Evolutionary conservation across 192 early-diverging fungal genomes (phyloP), one percentile per base, ranked within the genome.

Genomic region (Spizellomyces punctatus): DNA sequence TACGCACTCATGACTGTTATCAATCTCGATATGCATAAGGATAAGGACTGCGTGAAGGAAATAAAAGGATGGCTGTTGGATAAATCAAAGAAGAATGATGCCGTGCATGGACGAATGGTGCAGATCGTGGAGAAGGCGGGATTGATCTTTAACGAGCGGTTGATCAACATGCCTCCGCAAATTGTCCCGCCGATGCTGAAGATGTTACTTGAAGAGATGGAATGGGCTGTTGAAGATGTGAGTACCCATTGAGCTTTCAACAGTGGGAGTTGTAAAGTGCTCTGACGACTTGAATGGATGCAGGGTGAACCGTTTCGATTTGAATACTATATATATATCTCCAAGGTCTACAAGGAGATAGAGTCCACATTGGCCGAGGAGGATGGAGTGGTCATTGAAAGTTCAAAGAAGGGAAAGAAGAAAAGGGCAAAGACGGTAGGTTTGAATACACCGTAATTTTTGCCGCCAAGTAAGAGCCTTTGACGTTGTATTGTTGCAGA

Each of bases 111-210:
- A 44, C 19, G 55, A 8, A 46, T 79, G 5, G 21, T 17, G 16
- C n/a, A 10, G 19, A 22, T 65, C 43, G 47, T 73, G 14, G 17
- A 58, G 7, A 55, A 42, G 8, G 50, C 42, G 36, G 67, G 36
- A 16, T 12, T 95, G 61, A 72, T 99, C 22, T 21, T 99, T 19
- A 93, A 88, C 69, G 95, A 97, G 66, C 82, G 96, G 6, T 86
- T 99, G 22, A 86, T 99, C 74, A 99, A 99, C 74, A 95, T 99
- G 93, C 96, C 96, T 10, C 93, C 95, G 36, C 91, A 96, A 71
- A 84, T 97, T 8, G 87, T 91, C 2, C 90, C 94, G 17, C 94
- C 92, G 2, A 93, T 99, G 93, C 90, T 95, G 70, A 89, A 86
- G 27, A 93, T 97, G 93, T 82, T 97, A 47, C 65, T 86, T 46